Evolutionary conservation across 163 green algal genomes (phyloP).

Genomic region (Coccomyxa subellipsoidea): DNA sequence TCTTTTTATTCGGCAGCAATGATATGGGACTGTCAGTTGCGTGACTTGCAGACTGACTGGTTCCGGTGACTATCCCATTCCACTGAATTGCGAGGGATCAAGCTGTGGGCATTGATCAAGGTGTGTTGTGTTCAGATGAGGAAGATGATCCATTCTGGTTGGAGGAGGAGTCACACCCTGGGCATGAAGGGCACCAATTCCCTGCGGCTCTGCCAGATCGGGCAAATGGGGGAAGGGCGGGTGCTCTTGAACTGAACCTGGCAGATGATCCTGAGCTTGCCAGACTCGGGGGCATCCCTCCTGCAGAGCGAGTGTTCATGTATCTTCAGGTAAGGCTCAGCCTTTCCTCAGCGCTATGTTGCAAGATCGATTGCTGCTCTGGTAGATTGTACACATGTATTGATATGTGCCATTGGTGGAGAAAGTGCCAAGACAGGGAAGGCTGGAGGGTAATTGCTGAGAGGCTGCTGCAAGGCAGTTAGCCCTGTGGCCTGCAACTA

Average conservation of each 20-base stretch:
- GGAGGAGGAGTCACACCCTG: neutral
- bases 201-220: neutral
- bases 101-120: too few species aligned
- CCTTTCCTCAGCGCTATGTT: neutral
- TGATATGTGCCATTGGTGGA: too few species aligned
- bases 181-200: neutral
- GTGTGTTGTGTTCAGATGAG: neutral
- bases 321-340: constrained; percentile 18
- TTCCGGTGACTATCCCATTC: too few species aligned
- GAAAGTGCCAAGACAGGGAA: too few species aligned
- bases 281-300: neutral
- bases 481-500: too few species aligned
- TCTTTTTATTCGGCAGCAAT: too few species aligned
- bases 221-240: neutral
- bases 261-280: neutral
- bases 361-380: neutral
- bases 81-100: too few species aligned
- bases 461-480: too few species aligned
- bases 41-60: too few species aligned
- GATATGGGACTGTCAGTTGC: too few species aligned
- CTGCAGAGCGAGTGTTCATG: constrained; percentile 27
- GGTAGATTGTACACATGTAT: too few species aligned
- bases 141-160: neutral
- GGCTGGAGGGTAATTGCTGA: too few species aligned
- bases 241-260: neutral